These are phyloP conservation scores for Salicornia ramosissima DNA, from an alignment of 148 eudicot species.

Conservation along the genomic window DNA sequence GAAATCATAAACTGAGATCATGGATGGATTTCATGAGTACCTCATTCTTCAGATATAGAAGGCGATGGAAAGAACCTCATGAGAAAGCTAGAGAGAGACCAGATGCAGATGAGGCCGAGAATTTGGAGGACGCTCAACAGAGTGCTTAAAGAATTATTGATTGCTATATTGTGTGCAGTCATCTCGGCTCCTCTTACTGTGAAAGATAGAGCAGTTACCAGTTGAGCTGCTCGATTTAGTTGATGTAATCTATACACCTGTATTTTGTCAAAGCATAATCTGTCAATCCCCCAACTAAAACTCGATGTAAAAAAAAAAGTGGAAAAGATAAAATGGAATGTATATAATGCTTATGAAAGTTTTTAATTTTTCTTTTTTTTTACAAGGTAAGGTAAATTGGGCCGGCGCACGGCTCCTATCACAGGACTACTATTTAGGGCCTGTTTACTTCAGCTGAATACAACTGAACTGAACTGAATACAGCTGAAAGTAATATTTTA, in stretches of 20 bases:
- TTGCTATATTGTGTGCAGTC: slow-evolving; percentile 89
- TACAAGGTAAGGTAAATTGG: too few species aligned
- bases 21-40: neutral
- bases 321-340: neutral
- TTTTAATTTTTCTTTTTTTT: too few species aligned
- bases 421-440: too few species aligned
- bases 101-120: slow-evolving; percentile 81
- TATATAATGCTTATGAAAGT: neutral
- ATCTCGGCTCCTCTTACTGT: slow-evolving; percentile 92
- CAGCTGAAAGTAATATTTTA: too few species aligned
- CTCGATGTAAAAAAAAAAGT: too few species aligned
- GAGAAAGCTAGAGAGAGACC: slow-evolving; percentile 94
- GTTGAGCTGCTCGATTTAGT: slow-evolving; percentile 92
- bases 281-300: neutral
- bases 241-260: slow-evolving; percentile 97
- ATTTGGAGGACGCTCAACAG: slow-evolving; percentile 80
- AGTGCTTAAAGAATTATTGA: slow-evolving; percentile 73
- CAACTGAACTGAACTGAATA: too few species aligned
- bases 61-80: slow-evolving; percentile 58
- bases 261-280: slow-evolving; percentile 10
- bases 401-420: too few species aligned
- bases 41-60: slow-evolving; percentile 20
- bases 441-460: too few species aligned
- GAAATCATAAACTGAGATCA: too few species aligned
- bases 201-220: slow-evolving; percentile 92